Percentiles rank a stretch among this genome's conserved stretches.
These are phyloP conservation scores for Letharia lupina DNA, from an alignment of 495 filamentous ascomycete species.

Conservation along the genomic window DNA sequence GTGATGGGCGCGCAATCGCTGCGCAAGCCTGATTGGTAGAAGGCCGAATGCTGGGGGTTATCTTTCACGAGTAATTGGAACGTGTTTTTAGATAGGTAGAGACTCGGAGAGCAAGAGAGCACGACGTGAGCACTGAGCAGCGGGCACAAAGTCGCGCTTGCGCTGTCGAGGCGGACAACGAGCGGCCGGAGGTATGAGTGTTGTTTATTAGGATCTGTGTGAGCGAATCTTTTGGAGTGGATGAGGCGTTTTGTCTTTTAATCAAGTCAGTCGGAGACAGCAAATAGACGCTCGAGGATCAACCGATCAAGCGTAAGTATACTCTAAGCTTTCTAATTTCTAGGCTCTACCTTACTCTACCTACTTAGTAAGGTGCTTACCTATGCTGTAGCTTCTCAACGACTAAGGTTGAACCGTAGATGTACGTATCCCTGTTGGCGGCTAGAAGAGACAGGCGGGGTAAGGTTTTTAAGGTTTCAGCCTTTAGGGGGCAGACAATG, in stretches of 20 bases:
- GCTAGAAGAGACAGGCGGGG: not conserved
- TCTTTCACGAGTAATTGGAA: not conserved
- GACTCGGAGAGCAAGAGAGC: not conserved
- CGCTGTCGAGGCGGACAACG: not conserved
- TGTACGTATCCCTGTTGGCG: not conserved
- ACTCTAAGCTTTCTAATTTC: too few species aligned
- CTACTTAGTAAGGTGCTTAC: too few species aligned
- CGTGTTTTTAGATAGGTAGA: not conserved
- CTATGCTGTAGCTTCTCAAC: too few species aligned
- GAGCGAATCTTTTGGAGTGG: not conserved
- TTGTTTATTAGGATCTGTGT: not conserved
- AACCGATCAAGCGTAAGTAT: not conserved
- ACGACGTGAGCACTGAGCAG: not conserved
- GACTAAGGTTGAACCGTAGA: too few species aligned
- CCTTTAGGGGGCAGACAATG: too few species aligned
- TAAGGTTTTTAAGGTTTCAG: not conserved
- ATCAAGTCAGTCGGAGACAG: not conserved
- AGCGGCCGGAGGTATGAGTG: not conserved
- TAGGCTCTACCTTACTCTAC: too few species aligned
- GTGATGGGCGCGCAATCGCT: constrained; percentile 10
- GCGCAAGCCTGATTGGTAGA: constrained; percentile 2
- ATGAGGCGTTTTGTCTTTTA: not conserved
- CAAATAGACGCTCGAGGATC: constrained; percentile 13
- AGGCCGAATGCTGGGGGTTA: not conserved
- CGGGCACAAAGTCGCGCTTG: not conserved